A percentile compares a stretch with the other conserved stretches of the same genome.
Evolutionary conservation across 2,329 filamentous ascomycete genomes (phyloP).

Genomic region (Shiraia sp.): DNA sequence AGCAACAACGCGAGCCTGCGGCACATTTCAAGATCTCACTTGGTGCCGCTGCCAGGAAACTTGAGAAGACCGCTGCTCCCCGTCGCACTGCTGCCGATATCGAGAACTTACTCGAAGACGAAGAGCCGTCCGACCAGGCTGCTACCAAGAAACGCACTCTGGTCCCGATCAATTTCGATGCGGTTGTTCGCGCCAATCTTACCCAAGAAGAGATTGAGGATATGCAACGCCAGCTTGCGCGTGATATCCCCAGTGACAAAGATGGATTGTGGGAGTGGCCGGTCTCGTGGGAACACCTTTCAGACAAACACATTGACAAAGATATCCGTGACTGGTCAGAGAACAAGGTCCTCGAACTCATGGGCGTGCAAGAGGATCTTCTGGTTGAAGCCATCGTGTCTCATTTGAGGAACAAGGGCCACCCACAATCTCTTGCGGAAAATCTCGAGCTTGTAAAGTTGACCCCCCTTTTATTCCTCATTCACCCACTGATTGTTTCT

Average conservation of each 20-base stretch:
- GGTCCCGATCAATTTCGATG: slow-evolving; percentile 52
- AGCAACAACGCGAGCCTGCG: slow-evolving; percentile 62
- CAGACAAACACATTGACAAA: slow-evolving; percentile 77
- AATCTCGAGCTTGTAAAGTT: slow-evolving; percentile 77
- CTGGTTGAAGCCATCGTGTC: slow-evolving; percentile 91
- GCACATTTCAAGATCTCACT: slow-evolving; percentile 87
- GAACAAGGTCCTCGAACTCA: slow-evolving; percentile 96
- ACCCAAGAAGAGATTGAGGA: slow-evolving; percentile 86
- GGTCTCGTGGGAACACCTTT: slow-evolving; percentile 89
- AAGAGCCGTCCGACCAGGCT: slow-evolving; percentile 71
- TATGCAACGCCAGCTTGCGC: slow-evolving; percentile 78
- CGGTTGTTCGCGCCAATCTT: slow-evolving; percentile 55
- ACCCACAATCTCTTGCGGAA: slow-evolving; percentile 79
- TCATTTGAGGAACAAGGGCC: slow-evolving; percentile 74
- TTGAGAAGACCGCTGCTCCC: slow-evolving; percentile 57
- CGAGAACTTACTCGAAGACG: slow-evolving; percentile 91
- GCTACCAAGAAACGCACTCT: slow-evolving; percentile 72
- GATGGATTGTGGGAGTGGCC: slow-evolving; percentile 89
- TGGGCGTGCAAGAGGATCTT: slow-evolving; percentile 95
- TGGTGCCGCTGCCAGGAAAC: slow-evolving; percentile 79
- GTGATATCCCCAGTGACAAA: slow-evolving; percentile 86
- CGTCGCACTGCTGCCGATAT: slow-evolving; percentile 89
- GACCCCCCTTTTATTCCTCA: not conserved
- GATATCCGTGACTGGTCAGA: slow-evolving; percentile 94
- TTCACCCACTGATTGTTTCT: not conserved